These are phyloP conservation scores for Knoxdaviesia proteae DNA, from an alignment of 2,329 filamentous ascomycete species.

Conservation along the genomic window DNA sequence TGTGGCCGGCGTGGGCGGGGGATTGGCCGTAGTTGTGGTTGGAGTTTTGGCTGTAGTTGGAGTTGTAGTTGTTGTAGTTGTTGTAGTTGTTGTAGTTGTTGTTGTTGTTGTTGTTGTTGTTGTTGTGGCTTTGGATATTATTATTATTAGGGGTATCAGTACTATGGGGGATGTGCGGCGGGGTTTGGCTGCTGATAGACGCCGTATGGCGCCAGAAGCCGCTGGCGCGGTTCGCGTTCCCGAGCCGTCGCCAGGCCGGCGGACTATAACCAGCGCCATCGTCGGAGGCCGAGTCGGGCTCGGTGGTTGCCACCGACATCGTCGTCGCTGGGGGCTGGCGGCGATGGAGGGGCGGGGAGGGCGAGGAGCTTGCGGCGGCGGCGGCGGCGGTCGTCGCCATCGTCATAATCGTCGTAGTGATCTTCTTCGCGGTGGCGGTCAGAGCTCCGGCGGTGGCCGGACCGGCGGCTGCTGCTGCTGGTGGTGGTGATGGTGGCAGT, in stretches of 20 bases:
- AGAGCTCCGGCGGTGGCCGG: not conserved
- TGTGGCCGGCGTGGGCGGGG: constrained; percentile 11
- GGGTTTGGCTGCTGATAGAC: too few species aligned
- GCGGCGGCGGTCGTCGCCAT: too few species aligned
- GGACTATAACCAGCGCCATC: constrained; percentile 32
- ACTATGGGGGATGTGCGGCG: too few species aligned
- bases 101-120: constrained; percentile 11
- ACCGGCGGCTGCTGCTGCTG: not conserved
- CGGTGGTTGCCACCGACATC: constrained; percentile 18
- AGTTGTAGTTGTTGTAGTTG: too few species aligned
- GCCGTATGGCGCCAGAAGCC: constrained; percentile 33
- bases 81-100: constrained; percentile 24
- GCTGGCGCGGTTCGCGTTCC: constrained; percentile 35
- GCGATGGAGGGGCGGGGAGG: too few species aligned
- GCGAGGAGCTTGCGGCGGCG: too few species aligned
- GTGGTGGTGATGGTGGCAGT: constrained; percentile 5
- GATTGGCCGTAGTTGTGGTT: constrained; percentile 31
- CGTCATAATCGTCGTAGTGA: constrained; percentile 1
- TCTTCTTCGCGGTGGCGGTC: constrained; percentile 10
- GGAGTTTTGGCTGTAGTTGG: constrained; percentile 2
- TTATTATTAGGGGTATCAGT: too few species aligned
- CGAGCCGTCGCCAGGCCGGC: constrained; percentile 38
- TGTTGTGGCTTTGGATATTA: too few species aligned
- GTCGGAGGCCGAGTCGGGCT: constrained; percentile 23
- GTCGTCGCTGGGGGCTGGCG: too few species aligned